Evolutionary conservation across 2,329 filamentous ascomycete genomes (phyloP).

Genomic region (Ophiostoma sp.): DNA sequence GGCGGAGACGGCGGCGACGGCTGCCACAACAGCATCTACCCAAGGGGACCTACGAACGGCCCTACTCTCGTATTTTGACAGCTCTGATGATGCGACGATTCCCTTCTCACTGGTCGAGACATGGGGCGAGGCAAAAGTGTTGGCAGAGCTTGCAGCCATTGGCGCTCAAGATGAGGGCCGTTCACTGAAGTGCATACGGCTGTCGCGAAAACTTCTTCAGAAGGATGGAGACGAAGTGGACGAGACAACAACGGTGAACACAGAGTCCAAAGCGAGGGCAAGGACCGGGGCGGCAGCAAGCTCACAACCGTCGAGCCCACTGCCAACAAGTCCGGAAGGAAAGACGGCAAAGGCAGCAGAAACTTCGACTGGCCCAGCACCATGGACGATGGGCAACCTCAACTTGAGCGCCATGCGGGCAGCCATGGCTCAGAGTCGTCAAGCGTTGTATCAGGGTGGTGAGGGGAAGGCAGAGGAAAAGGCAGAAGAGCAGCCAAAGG

Average conservation of each 20-base stretch:
- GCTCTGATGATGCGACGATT: background rate
- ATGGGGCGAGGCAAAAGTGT: slow-evolving; percentile 27
- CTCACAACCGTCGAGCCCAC: background rate
- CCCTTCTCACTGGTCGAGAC: slow-evolving; percentile 17
- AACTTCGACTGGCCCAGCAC: background rate
- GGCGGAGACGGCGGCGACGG: slow-evolving; percentile 4
- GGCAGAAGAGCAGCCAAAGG: slow-evolving; percentile 23
- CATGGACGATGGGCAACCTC: slow-evolving; percentile 23
- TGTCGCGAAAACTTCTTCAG: slow-evolving; percentile 31
- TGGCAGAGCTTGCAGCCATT: slow-evolving; percentile 20
- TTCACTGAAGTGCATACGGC: slow-evolving; percentile 36
- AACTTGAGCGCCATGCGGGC: slow-evolving; percentile 25
- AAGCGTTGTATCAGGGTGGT: slow-evolving; percentile 7
- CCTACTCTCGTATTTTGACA: background rate
- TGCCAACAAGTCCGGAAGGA: background rate
- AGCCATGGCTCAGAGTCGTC: slow-evolving; percentile 20
- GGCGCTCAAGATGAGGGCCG: slow-evolving; percentile 23
- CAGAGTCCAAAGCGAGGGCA: background rate
- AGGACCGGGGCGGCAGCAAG: background rate
- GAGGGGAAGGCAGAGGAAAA: slow-evolving; percentile 1
- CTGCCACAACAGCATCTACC: background rate
- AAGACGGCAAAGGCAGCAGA: background rate
- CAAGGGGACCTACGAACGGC: background rate
- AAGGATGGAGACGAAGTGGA: background rate
- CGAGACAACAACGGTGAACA: background rate